These are phyloP conservation scores for Pseudogymnoascus sp. DNA, from an alignment of 2,329 filamentous ascomycete species.

Conservation along the genomic window DNA sequence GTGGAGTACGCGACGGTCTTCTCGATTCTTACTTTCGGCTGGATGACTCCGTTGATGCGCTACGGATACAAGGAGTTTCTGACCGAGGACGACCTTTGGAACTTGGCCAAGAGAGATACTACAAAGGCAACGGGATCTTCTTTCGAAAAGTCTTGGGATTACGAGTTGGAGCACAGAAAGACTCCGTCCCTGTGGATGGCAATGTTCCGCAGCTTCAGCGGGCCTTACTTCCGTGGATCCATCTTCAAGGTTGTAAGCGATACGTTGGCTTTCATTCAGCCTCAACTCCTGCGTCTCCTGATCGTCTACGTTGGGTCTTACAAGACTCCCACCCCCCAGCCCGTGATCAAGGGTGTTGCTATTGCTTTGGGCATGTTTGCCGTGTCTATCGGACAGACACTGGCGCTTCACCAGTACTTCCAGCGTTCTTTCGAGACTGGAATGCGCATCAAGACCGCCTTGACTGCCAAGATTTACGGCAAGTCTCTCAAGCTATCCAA, in stretches of 20 bases:
- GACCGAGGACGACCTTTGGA: slow-evolving; percentile 95
- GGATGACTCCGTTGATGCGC: slow-evolving; percentile 99
- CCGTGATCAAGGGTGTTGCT: slow-evolving; percentile 72
- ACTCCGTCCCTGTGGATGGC: slow-evolving; percentile 78
- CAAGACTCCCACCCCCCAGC: slow-evolving; percentile 53
- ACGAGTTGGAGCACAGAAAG: slow-evolving; percentile 61
- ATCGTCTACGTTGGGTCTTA: slow-evolving; percentile 84
- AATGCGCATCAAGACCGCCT: slow-evolving; percentile 89
- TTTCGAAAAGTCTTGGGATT: slow-evolving; percentile 69
- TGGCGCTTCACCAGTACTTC: slow-evolving; percentile 94
- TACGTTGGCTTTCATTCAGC: slow-evolving; percentile 76
- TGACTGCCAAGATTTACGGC: slow-evolving; percentile 85
- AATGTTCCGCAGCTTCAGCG: slow-evolving; percentile 74
- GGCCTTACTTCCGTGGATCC: slow-evolving; percentile 72
- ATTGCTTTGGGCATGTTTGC: slow-evolving; percentile 91
- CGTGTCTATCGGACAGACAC: slow-evolving; percentile 78
- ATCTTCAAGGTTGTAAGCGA: slow-evolving; percentile 89
- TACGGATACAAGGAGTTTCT: slow-evolving; percentile 86
- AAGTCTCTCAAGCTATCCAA: slow-evolving; percentile 89
- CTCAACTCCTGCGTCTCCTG: slow-evolving; percentile 76
- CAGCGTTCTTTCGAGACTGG: slow-evolving; percentile 89
- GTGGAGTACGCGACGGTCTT: slow-evolving; percentile 90
- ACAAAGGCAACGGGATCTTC: slow-evolving; percentile 63
- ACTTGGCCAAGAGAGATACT: slow-evolving; percentile 70
- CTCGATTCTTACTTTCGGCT: slow-evolving; percentile 86